Percentiles rank a stretch among this genome's conserved stretches.
Evolutionary conservation across 2,329 filamentous ascomycete species (phyloP).

Genomic region (Cercospora sp.): DNA sequence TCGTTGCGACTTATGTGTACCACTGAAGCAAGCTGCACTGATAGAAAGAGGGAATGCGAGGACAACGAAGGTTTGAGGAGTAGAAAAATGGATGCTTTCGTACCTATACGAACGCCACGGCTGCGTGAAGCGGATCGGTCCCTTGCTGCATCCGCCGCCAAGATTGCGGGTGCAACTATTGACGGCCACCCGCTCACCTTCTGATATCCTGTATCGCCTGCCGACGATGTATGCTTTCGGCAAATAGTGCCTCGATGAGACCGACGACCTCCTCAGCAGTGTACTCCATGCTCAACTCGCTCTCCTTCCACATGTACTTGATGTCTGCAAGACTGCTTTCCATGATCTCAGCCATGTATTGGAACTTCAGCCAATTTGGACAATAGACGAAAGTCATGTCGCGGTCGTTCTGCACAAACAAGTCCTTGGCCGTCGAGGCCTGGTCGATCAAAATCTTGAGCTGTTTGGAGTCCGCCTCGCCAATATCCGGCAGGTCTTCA

Average conservation of each 20-base stretch:
- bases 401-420: conserved; percentile 53
- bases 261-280: conserved; percentile 62
- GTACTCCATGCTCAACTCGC: conserved; percentile 64
- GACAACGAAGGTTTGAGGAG: background rate
- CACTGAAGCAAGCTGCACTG: background rate
- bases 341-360: conserved; percentile 63
- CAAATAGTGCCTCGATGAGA: conserved; percentile 64
- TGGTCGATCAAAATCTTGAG: conserved; percentile 59
- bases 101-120: conserved; percentile 3
- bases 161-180: background rate
- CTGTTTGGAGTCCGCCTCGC: conserved; percentile 61
- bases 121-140: background rate
- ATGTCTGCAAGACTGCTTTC: conserved; percentile 65
- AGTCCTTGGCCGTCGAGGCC: conserved; percentile 56
- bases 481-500: conserved; percentile 64
- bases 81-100: background rate
- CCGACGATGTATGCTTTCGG: conserved; percentile 60
- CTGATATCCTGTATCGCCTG: conserved; percentile 60
- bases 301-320: conserved; percentile 64
- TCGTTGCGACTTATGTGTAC: background rate
- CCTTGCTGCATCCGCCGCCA: background rate
- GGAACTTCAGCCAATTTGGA: conserved; percentile 64
- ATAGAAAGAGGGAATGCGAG: background rate
- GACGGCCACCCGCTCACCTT: conserved; percentile 21
- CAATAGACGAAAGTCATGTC: conserved; percentile 62